These are phyloP conservation scores for Porogramme epimiltina DNA, from an alignment of 1,284 basidiomycete genomes.

Conservation along the genomic window DNA sequence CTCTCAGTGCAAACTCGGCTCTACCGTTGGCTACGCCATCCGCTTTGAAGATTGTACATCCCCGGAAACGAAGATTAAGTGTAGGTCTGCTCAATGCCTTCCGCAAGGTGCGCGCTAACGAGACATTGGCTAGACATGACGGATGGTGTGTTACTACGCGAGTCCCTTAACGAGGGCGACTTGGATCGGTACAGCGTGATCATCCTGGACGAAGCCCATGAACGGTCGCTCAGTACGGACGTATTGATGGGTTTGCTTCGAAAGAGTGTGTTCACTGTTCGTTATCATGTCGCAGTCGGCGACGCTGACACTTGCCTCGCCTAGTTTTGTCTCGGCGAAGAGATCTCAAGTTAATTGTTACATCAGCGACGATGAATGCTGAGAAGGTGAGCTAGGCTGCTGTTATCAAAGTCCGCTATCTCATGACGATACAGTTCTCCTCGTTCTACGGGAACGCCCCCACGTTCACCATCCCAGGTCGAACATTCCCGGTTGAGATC, in stretches of 20 bases:
- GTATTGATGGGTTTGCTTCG: conserved; percentile 94
- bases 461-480: conserved; percentile 95
- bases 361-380: conserved; percentile 98
- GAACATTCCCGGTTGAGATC: conserved; percentile 98
- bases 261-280: conserved; percentile 72
- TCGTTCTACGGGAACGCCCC: conserved; percentile 94
- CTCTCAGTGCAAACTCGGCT: conserved; percentile 80
- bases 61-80: conserved; percentile 93
- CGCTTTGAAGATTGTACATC: conserved; percentile 98
- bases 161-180: conserved; percentile 95
- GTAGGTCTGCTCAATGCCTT: conserved; percentile 43
- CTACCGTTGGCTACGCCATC: conserved; percentile 93
- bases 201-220: conserved; percentile 97
- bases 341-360: conserved; percentile 96
- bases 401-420: background rate
- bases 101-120: too few relatives aligned
- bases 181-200: conserved; percentile 94
- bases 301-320: conserved; percentile 13
- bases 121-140: conserved; percentile 89
- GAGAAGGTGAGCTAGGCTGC: conserved; percentile 69
- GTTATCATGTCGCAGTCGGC: background rate
- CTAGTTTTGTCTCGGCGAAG: conserved; percentile 87
- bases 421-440: conserved; percentile 68
- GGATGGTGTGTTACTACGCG: conserved; percentile 93
- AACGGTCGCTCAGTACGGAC: conserved; percentile 94